phyloP scores from a whole-genome alignment of 257 asterid species.

The Paraleonurus japonicus region DNA sequence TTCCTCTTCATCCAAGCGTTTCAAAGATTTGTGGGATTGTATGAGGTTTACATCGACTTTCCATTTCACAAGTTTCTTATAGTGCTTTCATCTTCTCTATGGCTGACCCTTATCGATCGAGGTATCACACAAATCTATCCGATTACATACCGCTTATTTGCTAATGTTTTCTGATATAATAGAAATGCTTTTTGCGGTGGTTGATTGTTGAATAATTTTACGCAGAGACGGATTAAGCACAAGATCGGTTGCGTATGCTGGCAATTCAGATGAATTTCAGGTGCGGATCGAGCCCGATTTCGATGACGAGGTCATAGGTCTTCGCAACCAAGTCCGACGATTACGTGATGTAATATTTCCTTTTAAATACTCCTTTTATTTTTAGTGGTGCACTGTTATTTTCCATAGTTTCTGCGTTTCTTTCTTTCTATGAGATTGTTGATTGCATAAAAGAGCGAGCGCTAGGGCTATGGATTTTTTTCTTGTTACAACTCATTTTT shows the following conservation, averaged over 20 bases:
- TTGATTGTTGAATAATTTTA: constrained; percentile 14
- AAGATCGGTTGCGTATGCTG: constrained; percentile 60
- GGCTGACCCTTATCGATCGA: constrained; percentile 64
- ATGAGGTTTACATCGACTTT: neutral
- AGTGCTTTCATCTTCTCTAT: constrained; percentile 17
- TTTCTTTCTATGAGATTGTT: constrained; percentile 1
- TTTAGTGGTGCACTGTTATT: neutral
- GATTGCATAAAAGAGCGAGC: neutral
- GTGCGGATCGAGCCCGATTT: constrained; percentile 85
- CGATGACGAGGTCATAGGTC: constrained; percentile 78
- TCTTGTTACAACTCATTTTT: neutral
- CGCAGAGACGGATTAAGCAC: constrained; percentile 76
- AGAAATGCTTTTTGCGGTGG: neutral
- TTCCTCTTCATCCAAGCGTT: neutral
- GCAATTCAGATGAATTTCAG: constrained; percentile 72
- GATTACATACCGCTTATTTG: neutral
- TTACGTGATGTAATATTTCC: constrained; percentile 55
- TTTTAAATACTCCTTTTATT: neutral
- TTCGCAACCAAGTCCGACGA: constrained; percentile 83
- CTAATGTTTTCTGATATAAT: neutral
- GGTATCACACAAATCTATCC: constrained; percentile 33
- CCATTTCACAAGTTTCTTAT: neutral
- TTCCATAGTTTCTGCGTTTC: neutral
- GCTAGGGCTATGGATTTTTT: neutral
- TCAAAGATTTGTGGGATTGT: constrained; percentile 10